Base-by-base conservation (phyloP, 1,139 yeast species). In the Diutina rugosa region DNA sequence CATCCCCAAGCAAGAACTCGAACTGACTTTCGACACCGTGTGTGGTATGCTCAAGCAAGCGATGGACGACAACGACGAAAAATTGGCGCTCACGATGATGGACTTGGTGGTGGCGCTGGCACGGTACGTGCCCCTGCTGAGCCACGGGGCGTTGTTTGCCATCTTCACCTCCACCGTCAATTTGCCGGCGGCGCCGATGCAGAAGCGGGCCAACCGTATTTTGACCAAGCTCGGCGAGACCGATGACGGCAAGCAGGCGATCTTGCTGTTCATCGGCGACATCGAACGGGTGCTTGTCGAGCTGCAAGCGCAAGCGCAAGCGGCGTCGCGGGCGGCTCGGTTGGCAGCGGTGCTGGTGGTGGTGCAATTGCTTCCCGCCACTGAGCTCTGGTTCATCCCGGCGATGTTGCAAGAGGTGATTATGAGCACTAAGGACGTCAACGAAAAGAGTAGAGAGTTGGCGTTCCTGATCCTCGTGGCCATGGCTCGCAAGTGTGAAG, bases 81-180 rank as follows among this genome's bases (percentile, higher is more conserved):
- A 58, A 57, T 73, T 88, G 63, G 81, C 90, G 62, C 81, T 87
- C 35, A 90, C 97, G 12, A 84, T 93, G 88, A 80, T 93, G 85
- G 99, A 95, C 67, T 77, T 93, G 59, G 79, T 90, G 58, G 95
- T 90, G 56, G 84, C 89, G 46, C 87, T 93, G 88, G 79, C 93
- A 32, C 86, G 87, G 62, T 88, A 87, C 65, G 83, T 93, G 54
- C 96, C 96, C 6, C 70, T 70, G 54, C 69, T 84, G 2, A 80
- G 87, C 5, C 87, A 89, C 67, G 78, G 80, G 65, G 88, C 95
- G 0, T 76, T 93, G 56, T 82, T 91, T 65, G 69, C 89, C 35
- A 88, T 93, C 57, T 90, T 93, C 71, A 81, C 85, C 55, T 74
- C 82, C 46, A 84, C 95, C 2, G 84, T 89, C 46, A 65, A 77